These are phyloP conservation scores for Sporisorium scitamineum DNA, from an alignment of 1,284 basidiomycete species.

Conservation along the genomic window DNA sequence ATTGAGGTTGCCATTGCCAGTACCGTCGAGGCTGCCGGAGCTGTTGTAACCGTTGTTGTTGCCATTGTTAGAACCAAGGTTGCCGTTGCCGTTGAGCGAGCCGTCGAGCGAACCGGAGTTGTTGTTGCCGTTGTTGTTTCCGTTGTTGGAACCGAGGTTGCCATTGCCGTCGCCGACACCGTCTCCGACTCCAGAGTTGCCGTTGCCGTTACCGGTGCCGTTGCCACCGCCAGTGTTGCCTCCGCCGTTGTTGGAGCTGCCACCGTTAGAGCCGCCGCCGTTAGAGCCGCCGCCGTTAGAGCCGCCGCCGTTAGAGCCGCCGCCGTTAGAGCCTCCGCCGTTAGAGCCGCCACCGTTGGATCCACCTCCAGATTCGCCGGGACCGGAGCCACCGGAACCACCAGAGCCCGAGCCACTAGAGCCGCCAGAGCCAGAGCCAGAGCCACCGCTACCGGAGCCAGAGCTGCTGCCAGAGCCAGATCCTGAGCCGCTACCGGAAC, in stretches of 20 bases:
- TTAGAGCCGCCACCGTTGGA: background rate
- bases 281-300: background rate
- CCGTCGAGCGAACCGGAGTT: slow-evolving; percentile 8
- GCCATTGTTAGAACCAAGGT: slow-evolving; percentile 14
- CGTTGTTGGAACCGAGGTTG: slow-evolving; percentile 9
- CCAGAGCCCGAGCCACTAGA: slow-evolving; percentile 1
- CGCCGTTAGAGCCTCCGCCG: background rate
- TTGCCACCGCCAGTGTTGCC: slow-evolving; percentile 9
- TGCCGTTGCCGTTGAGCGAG: slow-evolving; percentile 5
- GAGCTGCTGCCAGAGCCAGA: slow-evolving; percentile 3
- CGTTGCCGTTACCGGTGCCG: slow-evolving; percentile 4
- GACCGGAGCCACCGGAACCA: slow-evolving; percentile 5
- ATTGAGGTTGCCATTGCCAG: slow-evolving; percentile 11
- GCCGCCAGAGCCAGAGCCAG: slow-evolving; percentile 8
- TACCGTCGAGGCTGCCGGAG: slow-evolving; percentile 13
- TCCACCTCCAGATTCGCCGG: background rate
- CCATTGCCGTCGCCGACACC: slow-evolving; percentile 8
- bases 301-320: slow-evolving; percentile 6
- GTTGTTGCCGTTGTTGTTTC: slow-evolving; percentile 11
- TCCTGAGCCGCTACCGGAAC: background rate
- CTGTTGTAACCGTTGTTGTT: slow-evolving; percentile 16
- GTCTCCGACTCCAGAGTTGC: slow-evolving; percentile 3
- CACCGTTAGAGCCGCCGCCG: slow-evolving; percentile 2
- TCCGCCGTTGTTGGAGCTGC: background rate
- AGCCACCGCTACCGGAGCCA: background rate